Percentiles rank a stretch among this genome's conserved stretches.
Conservation (phyloP, 441 rosid genomes). For the Syzygium malaccense region DNA sequence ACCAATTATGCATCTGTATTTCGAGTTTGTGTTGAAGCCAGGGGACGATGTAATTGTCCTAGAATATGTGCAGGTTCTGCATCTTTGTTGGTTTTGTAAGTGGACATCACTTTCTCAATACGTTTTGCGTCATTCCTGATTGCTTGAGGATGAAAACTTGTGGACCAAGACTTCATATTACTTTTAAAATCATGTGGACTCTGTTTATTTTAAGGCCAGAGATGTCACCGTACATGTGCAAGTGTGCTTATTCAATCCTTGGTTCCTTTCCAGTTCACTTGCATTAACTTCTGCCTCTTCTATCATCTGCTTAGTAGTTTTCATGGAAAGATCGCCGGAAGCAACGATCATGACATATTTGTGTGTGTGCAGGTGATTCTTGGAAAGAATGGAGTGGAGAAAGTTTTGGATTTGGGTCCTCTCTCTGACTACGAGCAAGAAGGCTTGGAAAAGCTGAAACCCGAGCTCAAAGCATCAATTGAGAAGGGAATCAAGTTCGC, state of each 20-base stretch:
- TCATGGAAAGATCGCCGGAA: background rate
- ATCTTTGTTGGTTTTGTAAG: background rate
- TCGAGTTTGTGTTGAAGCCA: background rate
- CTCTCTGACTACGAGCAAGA: constrained; percentile 75
- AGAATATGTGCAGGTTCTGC: background rate
- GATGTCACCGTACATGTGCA: background rate
- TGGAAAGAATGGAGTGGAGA: constrained; percentile 89
- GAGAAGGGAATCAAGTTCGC: constrained; percentile 89
- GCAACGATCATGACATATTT: background rate
- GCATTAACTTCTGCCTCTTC: background rate
- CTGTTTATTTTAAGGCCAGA: background rate
- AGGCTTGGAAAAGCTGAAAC: constrained; percentile 75
- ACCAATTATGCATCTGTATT: background rate
- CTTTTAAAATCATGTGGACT: background rate
- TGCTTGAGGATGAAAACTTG: background rate
- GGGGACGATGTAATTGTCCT: background rate
- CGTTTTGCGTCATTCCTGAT: background rate
- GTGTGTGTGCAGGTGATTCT: constrained; percentile 65
- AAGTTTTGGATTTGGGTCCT: constrained; percentile 71
- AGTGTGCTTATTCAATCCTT: background rate
- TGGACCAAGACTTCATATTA: background rate
- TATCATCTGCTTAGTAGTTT: background rate
- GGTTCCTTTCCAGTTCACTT: background rate
- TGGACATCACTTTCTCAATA: background rate
- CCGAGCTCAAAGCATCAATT: constrained; percentile 73